A percentile compares a stretch with the other conserved stretches of the same genome.
Evolutionary conservation across 306 rosid genomes (phyloP).

Genomic region (Hippophae gyantsensis): DNA sequence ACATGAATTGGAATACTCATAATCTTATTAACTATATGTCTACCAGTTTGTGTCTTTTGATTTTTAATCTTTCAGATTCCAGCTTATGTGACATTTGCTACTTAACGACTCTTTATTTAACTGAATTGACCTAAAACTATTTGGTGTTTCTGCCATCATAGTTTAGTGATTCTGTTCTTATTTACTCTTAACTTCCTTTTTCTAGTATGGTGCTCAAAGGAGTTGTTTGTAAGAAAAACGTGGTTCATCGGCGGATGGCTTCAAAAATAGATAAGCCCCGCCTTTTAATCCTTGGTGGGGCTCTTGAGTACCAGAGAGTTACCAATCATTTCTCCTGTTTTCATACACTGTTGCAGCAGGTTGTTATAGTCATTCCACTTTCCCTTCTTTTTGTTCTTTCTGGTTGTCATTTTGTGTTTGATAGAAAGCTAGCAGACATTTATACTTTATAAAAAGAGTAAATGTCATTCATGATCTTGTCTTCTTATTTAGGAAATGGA

Average conservation of each 20-base stretch:
- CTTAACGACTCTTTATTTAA: too few species aligned
- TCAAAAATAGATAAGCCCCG: conserved; percentile 74
- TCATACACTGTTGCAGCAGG: conserved; percentile 98
- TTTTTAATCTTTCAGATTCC: too few species aligned
- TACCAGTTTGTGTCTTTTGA: too few species aligned
- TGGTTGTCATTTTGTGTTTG: conserved; percentile 16
- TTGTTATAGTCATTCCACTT: conserved; percentile 22
- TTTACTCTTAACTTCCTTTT: conserved; percentile 1
- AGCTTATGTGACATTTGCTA: too few species aligned
- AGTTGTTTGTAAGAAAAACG: conserved; percentile 89
- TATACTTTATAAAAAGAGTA: conserved; percentile 5
- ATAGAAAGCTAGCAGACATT: conserved; percentile 10
- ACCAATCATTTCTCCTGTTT: conserved; percentile 78
- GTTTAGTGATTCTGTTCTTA: too few species aligned
- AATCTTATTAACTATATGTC: too few species aligned
- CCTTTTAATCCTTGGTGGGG: conserved; percentile 83
- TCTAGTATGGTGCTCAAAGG: conserved; percentile 80
- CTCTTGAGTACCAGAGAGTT: conserved; percentile 96
- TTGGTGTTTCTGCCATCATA: too few species aligned
- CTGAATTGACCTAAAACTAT: too few species aligned
- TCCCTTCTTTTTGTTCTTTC: conserved; percentile 17
- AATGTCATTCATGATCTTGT: conserved; percentile 5
- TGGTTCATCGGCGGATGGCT: conserved; percentile 88
- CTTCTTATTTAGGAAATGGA: conserved; percentile 75
- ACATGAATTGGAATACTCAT: too few species aligned